A percentile compares a stretch with the other conserved stretches of the same genome.
Evolutionary conservation across 176 grass and related monocot genomes (phyloP).

Genomic region (Aegilops tauschii): DNA sequence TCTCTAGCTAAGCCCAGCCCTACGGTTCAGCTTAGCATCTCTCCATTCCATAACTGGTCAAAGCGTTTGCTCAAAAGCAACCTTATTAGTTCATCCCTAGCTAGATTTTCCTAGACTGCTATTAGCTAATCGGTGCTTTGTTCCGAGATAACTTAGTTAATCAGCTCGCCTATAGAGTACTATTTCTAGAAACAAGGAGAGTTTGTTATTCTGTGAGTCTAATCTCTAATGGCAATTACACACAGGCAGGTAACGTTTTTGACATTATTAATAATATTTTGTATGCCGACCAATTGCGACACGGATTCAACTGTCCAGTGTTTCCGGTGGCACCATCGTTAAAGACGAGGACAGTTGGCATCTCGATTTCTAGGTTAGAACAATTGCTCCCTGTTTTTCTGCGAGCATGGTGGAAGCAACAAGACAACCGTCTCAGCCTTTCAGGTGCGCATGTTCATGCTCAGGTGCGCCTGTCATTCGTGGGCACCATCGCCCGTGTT

Average conservation of each 20-base stretch:
- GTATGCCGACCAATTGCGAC: not conserved
- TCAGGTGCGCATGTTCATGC: not conserved
- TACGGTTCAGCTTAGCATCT: not conserved
- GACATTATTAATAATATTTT: not conserved
- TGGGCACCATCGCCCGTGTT: not conserved
- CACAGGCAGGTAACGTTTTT: not conserved
- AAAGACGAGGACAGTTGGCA: constrained; percentile 13
- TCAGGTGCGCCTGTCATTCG: not conserved
- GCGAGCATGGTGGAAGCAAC: not conserved
- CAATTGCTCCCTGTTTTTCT: constrained; percentile 22
- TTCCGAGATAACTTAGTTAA: not conserved
- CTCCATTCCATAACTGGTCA: not conserved
- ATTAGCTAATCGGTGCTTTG: not conserved
- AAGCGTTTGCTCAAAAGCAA: not conserved
- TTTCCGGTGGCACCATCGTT: not conserved
- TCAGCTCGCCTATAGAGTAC: not conserved
- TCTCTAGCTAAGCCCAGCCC: not conserved
- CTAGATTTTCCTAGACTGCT: not conserved
- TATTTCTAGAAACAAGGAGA: not conserved
- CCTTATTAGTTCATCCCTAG: not conserved
- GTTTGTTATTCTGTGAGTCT: not conserved
- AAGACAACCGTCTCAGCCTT: constrained; percentile 27
- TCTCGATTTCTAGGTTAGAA: constrained; percentile 30
- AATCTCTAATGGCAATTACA: not conserved
- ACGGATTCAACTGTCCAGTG: not conserved